These are phyloP conservation scores for Thielaviopsis punctulata DNA, from an alignment of 2,329 filamentous ascomycete genomes.

Conservation along the genomic window DNA sequence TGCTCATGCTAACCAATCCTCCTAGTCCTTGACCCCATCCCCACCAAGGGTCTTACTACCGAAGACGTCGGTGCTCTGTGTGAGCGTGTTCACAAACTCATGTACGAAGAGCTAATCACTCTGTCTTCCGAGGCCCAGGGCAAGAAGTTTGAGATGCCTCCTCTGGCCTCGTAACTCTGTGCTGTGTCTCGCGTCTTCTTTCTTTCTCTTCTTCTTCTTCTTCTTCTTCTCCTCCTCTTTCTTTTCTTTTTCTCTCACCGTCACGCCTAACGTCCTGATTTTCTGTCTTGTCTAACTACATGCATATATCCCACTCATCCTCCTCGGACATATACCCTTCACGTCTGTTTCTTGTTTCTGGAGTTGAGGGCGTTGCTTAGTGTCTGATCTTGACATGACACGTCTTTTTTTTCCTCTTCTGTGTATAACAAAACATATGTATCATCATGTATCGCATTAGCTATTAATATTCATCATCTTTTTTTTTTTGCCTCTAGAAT, in stretches of 20 bases:
- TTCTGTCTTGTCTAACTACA: too few species aligned
- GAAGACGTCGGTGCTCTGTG: conserved; percentile 65
- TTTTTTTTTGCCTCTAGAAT: too few species aligned
- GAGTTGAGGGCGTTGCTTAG: not conserved
- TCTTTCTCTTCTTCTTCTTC: not conserved
- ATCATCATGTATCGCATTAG: too few species aligned
- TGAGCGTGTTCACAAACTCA: conserved; percentile 49
- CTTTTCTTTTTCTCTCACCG: not conserved
- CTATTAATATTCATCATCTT: too few species aligned
- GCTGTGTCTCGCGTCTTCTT: not conserved
- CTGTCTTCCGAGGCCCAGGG: conserved; percentile 36
- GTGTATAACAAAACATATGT: too few species aligned
- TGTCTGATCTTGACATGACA: too few species aligned
- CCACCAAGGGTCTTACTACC: conserved; percentile 52
- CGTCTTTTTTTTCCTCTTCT: too few species aligned
- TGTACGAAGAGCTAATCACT: conserved; percentile 49
- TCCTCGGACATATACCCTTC: not conserved
- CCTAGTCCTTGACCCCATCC: conserved; percentile 65
- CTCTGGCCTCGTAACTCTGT: not conserved
- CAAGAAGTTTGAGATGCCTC: conserved; percentile 12
- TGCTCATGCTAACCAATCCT: conserved; percentile 2
- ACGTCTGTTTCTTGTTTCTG: not conserved
- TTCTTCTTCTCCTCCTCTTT: not conserved
- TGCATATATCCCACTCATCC: not conserved
- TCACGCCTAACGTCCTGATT: too few species aligned